Conservation (phyloP, 148 eudicot genomes). For the Heliamphora exappendiculata region DNA sequence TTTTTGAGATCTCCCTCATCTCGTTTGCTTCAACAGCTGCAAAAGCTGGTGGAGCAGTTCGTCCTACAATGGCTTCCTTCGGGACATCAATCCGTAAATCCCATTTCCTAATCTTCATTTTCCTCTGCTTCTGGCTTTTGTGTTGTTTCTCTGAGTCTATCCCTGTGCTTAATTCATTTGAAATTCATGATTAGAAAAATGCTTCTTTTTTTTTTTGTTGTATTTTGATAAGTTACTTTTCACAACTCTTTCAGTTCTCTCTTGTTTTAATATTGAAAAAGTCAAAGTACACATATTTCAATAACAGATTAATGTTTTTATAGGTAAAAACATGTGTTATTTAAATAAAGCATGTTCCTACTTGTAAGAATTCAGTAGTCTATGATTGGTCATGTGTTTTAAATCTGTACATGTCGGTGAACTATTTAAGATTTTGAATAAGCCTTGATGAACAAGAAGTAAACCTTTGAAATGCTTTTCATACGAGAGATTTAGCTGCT, state of each 20-base stretch:
- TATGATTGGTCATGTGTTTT: not conserved
- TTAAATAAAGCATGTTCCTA: no score
- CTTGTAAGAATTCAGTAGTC: no score
- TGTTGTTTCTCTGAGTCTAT: not conserved
- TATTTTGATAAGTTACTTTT: not conserved
- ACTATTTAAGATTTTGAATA: no score
- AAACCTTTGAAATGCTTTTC: not conserved
- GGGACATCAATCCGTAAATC: slow-evolving; percentile 1
- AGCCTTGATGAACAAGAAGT: no score
- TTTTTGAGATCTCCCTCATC: not conserved
- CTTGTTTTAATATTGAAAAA: not conserved
- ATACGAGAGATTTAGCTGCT: not conserved
- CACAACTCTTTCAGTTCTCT: not conserved
- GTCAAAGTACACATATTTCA: not conserved
- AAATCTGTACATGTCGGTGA: no score
- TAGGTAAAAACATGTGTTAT: no score
- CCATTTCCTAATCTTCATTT: not conserved
- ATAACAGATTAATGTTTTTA: no score
- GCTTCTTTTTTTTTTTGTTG: no score
- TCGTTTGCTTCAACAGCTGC: not conserved
- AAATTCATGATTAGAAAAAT: no score
- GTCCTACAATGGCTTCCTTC: slow-evolving; percentile 13
- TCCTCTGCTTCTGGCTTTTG: not conserved
- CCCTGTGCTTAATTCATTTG: not conserved
- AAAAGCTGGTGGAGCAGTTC: not conserved